phyloP scores from a whole-genome alignment of 2,329 filamentous ascomycete species.

The Neofusicoccum umdonicola region DNA sequence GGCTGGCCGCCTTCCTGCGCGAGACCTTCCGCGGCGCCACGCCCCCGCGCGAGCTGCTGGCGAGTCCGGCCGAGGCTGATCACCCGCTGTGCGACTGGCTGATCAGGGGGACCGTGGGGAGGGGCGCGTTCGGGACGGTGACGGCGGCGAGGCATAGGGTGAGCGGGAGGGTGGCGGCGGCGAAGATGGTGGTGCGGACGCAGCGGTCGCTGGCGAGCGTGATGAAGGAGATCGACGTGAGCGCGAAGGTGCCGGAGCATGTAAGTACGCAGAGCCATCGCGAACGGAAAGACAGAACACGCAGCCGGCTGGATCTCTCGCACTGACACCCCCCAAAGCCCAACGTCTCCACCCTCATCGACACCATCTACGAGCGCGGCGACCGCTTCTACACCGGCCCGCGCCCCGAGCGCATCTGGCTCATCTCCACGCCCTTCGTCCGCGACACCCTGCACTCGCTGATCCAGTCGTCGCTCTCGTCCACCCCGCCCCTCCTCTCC shows the following conservation, averaged over 20 bases:
- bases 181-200: constrained; percentile 9
- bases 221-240: constrained; percentile 3
- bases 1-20: background rate
- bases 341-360: background rate
- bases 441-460: background rate
- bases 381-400: constrained; percentile 2
- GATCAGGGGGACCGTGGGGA: constrained; percentile 1
- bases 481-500: background rate
- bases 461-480: background rate
- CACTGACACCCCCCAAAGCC: background rate
- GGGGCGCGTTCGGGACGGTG: constrained; percentile 1
- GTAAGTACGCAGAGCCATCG: background rate
- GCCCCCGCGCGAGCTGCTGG: background rate
- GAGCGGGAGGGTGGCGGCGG: background rate
- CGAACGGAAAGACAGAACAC: too few relatives aligned
- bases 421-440: constrained; percentile 1
- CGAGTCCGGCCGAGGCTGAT: background rate
- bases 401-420: constrained; percentile 2
- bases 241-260: background rate
- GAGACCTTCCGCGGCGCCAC: background rate
- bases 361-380: constrained; percentile 5
- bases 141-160: constrained; percentile 3
- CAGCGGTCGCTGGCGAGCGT: background rate
- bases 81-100: constrained; percentile 2
- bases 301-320: too few relatives aligned